Evolutionary conservation across 805 yeast species (phyloP).

Genomic region (Hanseniaspora osmophila): DNA sequence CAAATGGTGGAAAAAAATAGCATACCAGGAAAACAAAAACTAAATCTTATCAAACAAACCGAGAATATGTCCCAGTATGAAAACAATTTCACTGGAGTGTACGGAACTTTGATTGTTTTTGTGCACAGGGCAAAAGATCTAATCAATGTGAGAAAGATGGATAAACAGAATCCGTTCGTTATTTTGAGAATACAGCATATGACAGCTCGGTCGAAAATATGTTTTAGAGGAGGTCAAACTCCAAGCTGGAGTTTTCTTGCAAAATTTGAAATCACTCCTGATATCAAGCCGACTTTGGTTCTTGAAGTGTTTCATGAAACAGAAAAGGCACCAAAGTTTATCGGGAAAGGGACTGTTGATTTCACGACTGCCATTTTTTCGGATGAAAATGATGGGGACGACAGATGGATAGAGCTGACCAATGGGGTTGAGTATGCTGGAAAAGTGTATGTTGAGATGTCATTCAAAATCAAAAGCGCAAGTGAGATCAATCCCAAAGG

Average conservation of each 20-base stretch:
- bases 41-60: background rate
- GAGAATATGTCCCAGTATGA: slow-evolving; percentile 2
- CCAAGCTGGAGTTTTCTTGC: slow-evolving; percentile 79
- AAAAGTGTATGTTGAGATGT: slow-evolving; percentile 76
- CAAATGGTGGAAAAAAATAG: too few relatives aligned
- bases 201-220: slow-evolving; percentile 65
- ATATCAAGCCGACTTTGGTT: slow-evolving; percentile 47
- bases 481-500: background rate
- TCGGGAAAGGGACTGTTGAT: slow-evolving; percentile 72
- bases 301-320: slow-evolving; percentile 68
- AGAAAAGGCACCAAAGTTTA: slow-evolving; percentile 72
- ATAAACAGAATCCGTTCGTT: slow-evolving; percentile 88
- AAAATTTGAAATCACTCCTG: slow-evolving; percentile 50
- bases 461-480: slow-evolving; percentile 51
- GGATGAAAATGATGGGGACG: slow-evolving; percentile 60
- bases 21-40: background rate
- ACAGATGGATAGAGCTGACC: slow-evolving; percentile 66
- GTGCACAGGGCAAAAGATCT: slow-evolving; percentile 73
- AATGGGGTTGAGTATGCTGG: slow-evolving; percentile 72
- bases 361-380: slow-evolving; percentile 58
- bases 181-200: slow-evolving; percentile 67
- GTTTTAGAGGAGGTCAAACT: slow-evolving; percentile 83
- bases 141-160: slow-evolving; percentile 73
- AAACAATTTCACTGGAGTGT: slow-evolving; percentile 2
- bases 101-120: slow-evolving; percentile 54